phyloP scores from a whole-genome alignment of 176 grass and related monocot genomes.

The Aegilops sharonensis region DNA sequence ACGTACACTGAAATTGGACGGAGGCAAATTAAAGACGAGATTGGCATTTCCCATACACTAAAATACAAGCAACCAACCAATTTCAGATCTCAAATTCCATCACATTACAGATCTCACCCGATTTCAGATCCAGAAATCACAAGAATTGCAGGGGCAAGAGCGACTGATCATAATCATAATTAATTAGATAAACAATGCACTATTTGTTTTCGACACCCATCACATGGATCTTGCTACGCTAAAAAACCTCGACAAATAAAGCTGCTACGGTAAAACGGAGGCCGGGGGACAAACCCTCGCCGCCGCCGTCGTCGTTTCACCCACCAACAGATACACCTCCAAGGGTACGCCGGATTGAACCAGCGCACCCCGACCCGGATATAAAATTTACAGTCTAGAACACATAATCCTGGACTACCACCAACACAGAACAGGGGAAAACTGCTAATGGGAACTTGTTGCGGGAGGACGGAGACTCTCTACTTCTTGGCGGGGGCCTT shows the following conservation, averaged over 20 bases:
- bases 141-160: too few species aligned
- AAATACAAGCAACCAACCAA: background rate
- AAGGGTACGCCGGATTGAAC: background rate
- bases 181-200: too few species aligned
- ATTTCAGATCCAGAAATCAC: too few species aligned
- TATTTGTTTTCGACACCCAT: too few species aligned
- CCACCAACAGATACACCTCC: background rate
- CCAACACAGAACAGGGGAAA: background rate
- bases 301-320: background rate
- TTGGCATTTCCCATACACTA: too few species aligned
- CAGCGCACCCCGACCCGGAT: background rate
- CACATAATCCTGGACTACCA: background rate
- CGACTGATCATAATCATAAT: too few species aligned
- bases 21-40: too few species aligned
- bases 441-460: background rate
- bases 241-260: too few species aligned
- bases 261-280: background rate
- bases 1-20: background rate
- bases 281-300: too few species aligned
- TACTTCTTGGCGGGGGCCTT: slow-evolving; percentile 51
- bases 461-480: background rate
- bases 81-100: background rate
- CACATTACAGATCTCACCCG: too few species aligned
- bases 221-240: too few species aligned
- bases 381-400: background rate